phyloP scores from a whole-genome alignment of 768 basidiomycete species.

The Hydnomerulius pinastri region DNA sequence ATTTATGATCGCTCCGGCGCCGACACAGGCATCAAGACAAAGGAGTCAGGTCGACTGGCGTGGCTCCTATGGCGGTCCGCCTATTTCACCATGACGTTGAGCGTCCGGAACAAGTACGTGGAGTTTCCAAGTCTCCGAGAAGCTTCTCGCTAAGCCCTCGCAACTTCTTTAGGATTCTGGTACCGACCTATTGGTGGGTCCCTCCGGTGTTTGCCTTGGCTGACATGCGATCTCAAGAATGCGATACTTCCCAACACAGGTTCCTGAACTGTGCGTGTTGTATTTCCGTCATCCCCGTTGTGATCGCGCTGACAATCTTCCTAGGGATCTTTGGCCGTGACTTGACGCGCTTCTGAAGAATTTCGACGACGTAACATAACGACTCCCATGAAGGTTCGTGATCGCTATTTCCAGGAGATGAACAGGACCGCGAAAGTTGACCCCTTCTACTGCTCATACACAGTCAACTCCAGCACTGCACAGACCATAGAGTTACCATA shows the following conservation, averaged over 20 bases:
- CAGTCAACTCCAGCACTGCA: slow-evolving; percentile 5
- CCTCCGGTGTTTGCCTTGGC: slow-evolving; percentile 9
- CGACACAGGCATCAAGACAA: slow-evolving; percentile 50
- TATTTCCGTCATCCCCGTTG: slow-evolving; percentile 6
- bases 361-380: slow-evolving; percentile 4
- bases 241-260: slow-evolving; percentile 36
- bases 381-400: neutral
- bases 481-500: slow-evolving; percentile 9
- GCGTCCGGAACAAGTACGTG: slow-evolving; percentile 67
- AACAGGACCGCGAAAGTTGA: neutral
- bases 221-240: slow-evolving; percentile 15
- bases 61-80: slow-evolving; percentile 83
- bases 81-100: slow-evolving; percentile 78
- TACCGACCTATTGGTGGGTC: slow-evolving; percentile 65
- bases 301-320: slow-evolving; percentile 16
- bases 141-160: slow-evolving; percentile 8
- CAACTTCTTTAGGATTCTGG: slow-evolving; percentile 50
- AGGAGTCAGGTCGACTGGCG: slow-evolving; percentile 67
- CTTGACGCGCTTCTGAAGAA: slow-evolving; percentile 60
- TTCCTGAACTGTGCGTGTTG: slow-evolving; percentile 63
- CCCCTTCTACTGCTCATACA: neutral
- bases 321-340: slow-evolving; percentile 78
- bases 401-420: neutral
- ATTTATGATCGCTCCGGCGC: slow-evolving; percentile 68
- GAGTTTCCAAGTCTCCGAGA: slow-evolving; percentile 5